Conservation (phyloP, 2,329 filamentous ascomycete genomes). For the Neophaeococcomyces mojaviensis region DNA sequence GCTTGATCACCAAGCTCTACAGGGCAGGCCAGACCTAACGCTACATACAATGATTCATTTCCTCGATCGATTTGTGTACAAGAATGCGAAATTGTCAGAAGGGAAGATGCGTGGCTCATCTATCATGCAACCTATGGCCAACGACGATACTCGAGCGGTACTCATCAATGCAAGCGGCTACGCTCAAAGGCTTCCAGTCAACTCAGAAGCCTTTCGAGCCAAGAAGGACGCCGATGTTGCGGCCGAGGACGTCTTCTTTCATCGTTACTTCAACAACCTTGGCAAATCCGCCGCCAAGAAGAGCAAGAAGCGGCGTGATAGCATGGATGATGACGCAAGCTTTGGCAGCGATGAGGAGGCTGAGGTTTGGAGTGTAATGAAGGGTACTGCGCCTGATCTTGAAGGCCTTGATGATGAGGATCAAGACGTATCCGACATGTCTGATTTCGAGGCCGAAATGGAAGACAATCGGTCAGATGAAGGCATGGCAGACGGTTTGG, state of each 20-base stretch:
- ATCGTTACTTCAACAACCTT: slow-evolving; percentile 81
- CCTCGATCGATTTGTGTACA: slow-evolving; percentile 97
- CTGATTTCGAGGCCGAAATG: slow-evolving; percentile 37
- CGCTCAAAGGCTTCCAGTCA: slow-evolving; percentile 56
- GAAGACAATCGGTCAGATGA: slow-evolving; percentile 35
- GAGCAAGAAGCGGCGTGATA: slow-evolving; percentile 35
- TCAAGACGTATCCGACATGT: slow-evolving; percentile 47
- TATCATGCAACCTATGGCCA: slow-evolving; percentile 90
- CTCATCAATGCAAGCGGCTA: slow-evolving; percentile 54
- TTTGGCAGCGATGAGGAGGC: slow-evolving; percentile 59
- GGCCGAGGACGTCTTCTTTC: slow-evolving; percentile 94
- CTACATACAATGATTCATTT: slow-evolving; percentile 91
- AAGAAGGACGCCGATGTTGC: slow-evolving; percentile 82
- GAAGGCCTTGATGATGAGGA: slow-evolving; percentile 57
- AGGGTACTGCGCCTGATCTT: slow-evolving; percentile 69
- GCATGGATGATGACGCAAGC: slow-evolving; percentile 38
- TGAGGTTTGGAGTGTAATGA: slow-evolving; percentile 87
- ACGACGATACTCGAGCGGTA: slow-evolving; percentile 52
- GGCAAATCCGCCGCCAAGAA: slow-evolving; percentile 55
- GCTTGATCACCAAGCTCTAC: slow-evolving; percentile 60
- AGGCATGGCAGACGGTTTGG: slow-evolving; percentile 36
- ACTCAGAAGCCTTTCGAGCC: slow-evolving; percentile 84
- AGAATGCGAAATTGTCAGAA: slow-evolving; percentile 66
- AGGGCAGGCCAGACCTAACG: slow-evolving; percentile 81
- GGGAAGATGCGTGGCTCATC: slow-evolving; percentile 66